Base-by-base conservation (phyloP, 306 rosid species). In the Rubus parviflorus region DNA sequence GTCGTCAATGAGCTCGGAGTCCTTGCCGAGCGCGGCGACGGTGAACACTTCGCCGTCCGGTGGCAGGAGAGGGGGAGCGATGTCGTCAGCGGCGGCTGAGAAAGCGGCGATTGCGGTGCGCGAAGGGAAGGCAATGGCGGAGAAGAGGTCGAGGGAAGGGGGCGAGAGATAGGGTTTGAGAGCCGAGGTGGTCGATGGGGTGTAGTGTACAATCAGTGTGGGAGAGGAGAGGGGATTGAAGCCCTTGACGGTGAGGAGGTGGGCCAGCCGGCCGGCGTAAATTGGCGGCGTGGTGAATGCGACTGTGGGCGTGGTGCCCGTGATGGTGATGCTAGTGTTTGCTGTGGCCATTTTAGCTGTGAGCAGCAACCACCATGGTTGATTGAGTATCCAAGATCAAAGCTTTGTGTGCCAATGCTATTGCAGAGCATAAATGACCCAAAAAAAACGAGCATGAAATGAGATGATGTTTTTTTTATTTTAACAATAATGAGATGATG, bases 41-140 rank as follows among this genome's bases (percentile, higher is more conserved):
- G 79, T 78, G 68, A 93, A 93, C n/a, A 16, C 23, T 2, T 80
- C 79, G 73, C 84, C 89, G 41, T 22, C 22, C 35, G 89, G 72
- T 20, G 94, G 74, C 23, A 92, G 84, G 12, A 85, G 88, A 38
- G 90, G 91, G 7, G 70, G 58, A 7, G 43, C 17, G 73, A 90
- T 71, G n/a, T 19, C 75, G n/a, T 52, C 3, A 22, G 84, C 48
- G 46, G 96, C 96, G 19, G 82, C 75, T 47, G 77, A 83, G 77
- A 89, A 71, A 16, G 96, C 75, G 12, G 81, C 35, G 75, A 92
- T 89, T 23, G 89, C 87, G 45, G 94, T 75, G 57, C 96, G 84
- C 52, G 97, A 92, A 15, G 92, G 88, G 88, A 92, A 90, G 74
- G 94, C 97, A 23, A 92, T 43, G 86, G 90, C 92, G 76, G 94